Conservation (phyloP, 2,329 filamentous ascomycete species). For the Microsporum canis region DNA sequence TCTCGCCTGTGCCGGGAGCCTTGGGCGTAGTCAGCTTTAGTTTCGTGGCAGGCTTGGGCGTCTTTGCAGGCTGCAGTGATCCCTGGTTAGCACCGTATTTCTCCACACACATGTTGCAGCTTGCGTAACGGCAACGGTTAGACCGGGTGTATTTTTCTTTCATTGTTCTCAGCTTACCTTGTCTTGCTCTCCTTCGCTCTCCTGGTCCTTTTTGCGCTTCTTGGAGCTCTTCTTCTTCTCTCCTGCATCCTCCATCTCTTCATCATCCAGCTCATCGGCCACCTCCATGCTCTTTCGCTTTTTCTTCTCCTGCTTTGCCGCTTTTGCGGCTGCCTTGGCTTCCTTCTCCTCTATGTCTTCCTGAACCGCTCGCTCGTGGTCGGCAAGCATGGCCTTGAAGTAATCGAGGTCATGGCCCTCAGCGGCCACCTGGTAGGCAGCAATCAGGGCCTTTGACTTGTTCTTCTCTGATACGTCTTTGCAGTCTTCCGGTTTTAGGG, state of each 20-base stretch:
- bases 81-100: slow-evolving; percentile 10
- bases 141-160: neutral
- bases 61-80: slow-evolving; percentile 44
- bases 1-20: slow-evolving; percentile 39
- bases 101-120: neutral
- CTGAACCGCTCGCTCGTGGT: slow-evolving; percentile 46
- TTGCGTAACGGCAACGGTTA: neutral
- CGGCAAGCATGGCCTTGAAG: slow-evolving; percentile 67
- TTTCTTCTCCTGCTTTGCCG: slow-evolving; percentile 43
- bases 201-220: slow-evolving; percentile 86
- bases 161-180: slow-evolving; percentile 40
- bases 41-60: slow-evolving; percentile 52
- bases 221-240: slow-evolving; percentile 44
- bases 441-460: slow-evolving; percentile 70
- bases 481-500: slow-evolving; percentile 63
- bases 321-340: slow-evolving; percentile 49
- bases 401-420: slow-evolving; percentile 65
- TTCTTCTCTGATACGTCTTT: slow-evolving; percentile 53
- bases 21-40: slow-evolving; percentile 47
- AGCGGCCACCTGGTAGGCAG: slow-evolving; percentile 68
- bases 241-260: slow-evolving; percentile 41
- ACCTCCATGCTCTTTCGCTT: slow-evolving; percentile 37
- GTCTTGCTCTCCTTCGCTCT: slow-evolving; percentile 49
- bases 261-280: slow-evolving; percentile 43
- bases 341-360: slow-evolving; percentile 54